These are phyloP conservation scores for Boletus rufocinnamomeus DNA, from an alignment of 768 basidiomycete genomes.

Conservation along the genomic window DNA sequence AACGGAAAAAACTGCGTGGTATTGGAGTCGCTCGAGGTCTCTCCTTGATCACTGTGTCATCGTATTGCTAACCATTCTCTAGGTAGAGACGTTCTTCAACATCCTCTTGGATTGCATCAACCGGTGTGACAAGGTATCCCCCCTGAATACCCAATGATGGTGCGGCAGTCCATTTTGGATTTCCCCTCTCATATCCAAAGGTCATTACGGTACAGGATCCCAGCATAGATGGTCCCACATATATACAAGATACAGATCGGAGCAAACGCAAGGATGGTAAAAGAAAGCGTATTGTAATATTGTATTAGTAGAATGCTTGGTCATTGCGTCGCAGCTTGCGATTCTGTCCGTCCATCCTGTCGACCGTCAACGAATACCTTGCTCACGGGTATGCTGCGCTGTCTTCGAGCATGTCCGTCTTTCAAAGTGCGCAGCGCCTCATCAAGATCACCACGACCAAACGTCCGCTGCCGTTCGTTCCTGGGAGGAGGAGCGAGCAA, in stretches of 20 bases:
- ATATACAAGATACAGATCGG: background rate
- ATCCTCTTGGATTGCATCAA: slow-evolving; percentile 61
- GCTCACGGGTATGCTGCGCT: slow-evolving; percentile 15
- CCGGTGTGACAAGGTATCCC: slow-evolving; percentile 59
- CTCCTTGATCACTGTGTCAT: background rate
- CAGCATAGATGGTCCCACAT: background rate
- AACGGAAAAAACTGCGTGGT: slow-evolving; percentile 78
- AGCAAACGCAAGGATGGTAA: background rate
- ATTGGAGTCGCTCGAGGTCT: slow-evolving; percentile 65
- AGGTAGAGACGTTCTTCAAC: slow-evolving; percentile 69
- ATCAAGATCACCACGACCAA: slow-evolving; percentile 81
- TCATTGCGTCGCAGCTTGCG: background rate
- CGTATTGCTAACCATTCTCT: slow-evolving; percentile 6
- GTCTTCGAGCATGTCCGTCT: slow-evolving; percentile 45
- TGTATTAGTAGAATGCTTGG: background rate
- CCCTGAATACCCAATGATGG: slow-evolving; percentile 47
- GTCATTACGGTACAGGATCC: background rate
- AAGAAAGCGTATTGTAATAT: background rate
- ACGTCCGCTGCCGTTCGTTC: slow-evolving; percentile 49
- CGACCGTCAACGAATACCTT: slow-evolving; percentile 34
- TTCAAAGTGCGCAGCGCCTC: slow-evolving; percentile 81
- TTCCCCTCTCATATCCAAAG: background rate
- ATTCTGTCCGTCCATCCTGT: slow-evolving; percentile 14
- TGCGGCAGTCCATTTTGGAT: background rate
- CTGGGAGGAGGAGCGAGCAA: slow-evolving; percentile 43